A percentile compares a stretch with the other conserved stretches of the same genome.
These are phyloP conservation scores for Dioscorea zingiberensis DNA, from an alignment of 106 monocot species.

Conservation along the genomic window DNA sequence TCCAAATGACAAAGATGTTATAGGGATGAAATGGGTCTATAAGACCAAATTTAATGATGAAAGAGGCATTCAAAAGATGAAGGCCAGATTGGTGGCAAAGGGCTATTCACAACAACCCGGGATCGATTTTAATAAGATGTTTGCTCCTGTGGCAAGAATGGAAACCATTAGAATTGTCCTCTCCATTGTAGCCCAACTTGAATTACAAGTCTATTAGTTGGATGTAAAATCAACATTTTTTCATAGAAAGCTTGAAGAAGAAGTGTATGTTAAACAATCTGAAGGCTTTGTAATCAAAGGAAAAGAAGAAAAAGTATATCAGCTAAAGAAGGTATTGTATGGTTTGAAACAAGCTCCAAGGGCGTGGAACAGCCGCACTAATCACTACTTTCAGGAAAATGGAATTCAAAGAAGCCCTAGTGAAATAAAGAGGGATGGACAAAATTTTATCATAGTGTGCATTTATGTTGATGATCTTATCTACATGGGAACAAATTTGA, in stretches of 20 bases:
- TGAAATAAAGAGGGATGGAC: too few species aligned
- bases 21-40: too few species aligned
- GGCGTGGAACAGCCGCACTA: not conserved
- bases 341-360: constrained; percentile 1
- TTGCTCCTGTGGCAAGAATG: not conserved
- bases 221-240: not conserved
- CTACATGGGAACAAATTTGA: too few species aligned
- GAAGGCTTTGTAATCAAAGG: not conserved
- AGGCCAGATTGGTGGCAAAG: not conserved
- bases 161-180: not conserved
- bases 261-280: not conserved
- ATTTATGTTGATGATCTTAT: too few species aligned
- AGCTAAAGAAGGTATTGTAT: not conserved
- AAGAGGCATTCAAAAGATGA: not conserved
- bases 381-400: not conserved
- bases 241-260: not conserved
- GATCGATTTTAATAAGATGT: not conserved
- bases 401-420: not conserved
- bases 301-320: not conserved
- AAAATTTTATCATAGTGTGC: too few species aligned
- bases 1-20: not conserved
- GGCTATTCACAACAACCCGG: not conserved
- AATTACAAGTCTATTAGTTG: not conserved
- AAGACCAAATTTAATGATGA: not conserved
- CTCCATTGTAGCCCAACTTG: not conserved